Base-by-base conservation (phyloP, 129 eudicot genomes). In the Pulicaria dysenterica region DNA sequence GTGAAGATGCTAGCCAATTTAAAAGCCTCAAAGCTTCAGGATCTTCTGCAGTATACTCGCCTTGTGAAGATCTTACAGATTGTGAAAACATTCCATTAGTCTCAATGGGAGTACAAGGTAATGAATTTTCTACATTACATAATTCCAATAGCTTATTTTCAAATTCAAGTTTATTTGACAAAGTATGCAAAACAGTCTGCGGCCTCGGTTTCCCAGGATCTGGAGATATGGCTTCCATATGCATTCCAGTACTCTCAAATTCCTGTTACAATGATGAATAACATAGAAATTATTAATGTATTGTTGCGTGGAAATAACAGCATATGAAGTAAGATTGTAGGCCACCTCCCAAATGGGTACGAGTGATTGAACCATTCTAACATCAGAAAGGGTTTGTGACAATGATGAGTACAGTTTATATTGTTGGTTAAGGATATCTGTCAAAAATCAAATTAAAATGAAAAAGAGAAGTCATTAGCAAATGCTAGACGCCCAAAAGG, bases 311-410 rank as follows among this genome's bases (percentile, higher is more conserved):
- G 41, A 73, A 41, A 46, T 8, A 72, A 51, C 65, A 31, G 38
- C 36, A 74, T 36, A 64, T 61, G 2, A 5, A 2, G 15, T 16
- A 59, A 68, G 64, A 69, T 46, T 41, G 80, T 73, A 72, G 39
- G 89, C 70, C 74, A 95, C 99, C 99, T 95, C 96, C 99, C 99
- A 95, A 70, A 95, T 95, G 40, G 99, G 99, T 55, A 95, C 76
- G 43, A 95, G 89, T 43, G 99, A 95, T 87, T 91, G 99, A 78
- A 95, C 99, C 97, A 88, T 84, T 85, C 83, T 88, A 85, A 79
- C 83, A 78, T 88, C 91, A 6, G 91, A 83, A 63, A 61, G 70
- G 64, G 91, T 81, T 80, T 95, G 97, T 24, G 99, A 90, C 70
- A 90, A 83, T 57, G 99, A 76, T 45, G 90, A 79, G 61, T 80